These are phyloP conservation scores for Monascus purpureus DNA, from an alignment of 495 filamentous ascomycete genomes.

Conservation along the genomic window DNA sequence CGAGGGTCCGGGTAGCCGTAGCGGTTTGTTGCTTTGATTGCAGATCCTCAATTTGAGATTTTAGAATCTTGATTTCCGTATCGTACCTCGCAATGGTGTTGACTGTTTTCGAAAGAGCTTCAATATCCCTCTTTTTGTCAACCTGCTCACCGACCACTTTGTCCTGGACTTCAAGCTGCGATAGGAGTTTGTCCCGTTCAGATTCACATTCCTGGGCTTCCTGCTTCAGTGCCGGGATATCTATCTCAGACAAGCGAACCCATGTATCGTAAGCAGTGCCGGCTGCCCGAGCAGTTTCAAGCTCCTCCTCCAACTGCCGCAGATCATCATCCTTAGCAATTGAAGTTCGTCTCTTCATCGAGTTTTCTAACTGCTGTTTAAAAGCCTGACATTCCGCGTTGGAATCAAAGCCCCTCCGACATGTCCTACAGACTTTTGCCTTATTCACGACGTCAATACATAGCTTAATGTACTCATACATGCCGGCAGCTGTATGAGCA, in stretches of 20 bases:
- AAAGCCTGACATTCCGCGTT: slow-evolving; percentile 44
- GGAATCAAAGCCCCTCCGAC: slow-evolving; percentile 46
- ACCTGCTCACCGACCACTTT: slow-evolving; percentile 46
- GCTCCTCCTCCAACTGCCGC: slow-evolving; percentile 33
- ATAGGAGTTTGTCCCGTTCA: slow-evolving; percentile 45
- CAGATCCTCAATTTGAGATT: slow-evolving; percentile 56
- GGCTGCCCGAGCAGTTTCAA: slow-evolving; percentile 43
- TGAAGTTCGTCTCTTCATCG: slow-evolving; percentile 40
- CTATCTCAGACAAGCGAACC: slow-evolving; percentile 47
- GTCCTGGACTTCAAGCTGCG: slow-evolving; percentile 61
- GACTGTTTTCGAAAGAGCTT: slow-evolving; percentile 61
- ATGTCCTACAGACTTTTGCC: slow-evolving; percentile 57
- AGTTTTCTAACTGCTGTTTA: slow-evolving; percentile 43
- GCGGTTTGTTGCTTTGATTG: slow-evolving; percentile 54
- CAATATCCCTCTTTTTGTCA: slow-evolving; percentile 57
- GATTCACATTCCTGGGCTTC: slow-evolving; percentile 41
- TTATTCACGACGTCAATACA: slow-evolving; percentile 44
- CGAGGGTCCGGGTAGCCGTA: slow-evolving; percentile 48
- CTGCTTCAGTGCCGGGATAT: slow-evolving; percentile 54
- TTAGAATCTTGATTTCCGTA: slow-evolving; percentile 53
- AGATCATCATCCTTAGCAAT: slow-evolving; percentile 41
- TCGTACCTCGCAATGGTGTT: slow-evolving; percentile 58
- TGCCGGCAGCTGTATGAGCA: slow-evolving; percentile 42
- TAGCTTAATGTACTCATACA: slow-evolving; percentile 48
- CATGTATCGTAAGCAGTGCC: slow-evolving; percentile 60